Conservation (phyloP, 208 protist genomes). For the Trypanosomatidae sp. region DNA sequence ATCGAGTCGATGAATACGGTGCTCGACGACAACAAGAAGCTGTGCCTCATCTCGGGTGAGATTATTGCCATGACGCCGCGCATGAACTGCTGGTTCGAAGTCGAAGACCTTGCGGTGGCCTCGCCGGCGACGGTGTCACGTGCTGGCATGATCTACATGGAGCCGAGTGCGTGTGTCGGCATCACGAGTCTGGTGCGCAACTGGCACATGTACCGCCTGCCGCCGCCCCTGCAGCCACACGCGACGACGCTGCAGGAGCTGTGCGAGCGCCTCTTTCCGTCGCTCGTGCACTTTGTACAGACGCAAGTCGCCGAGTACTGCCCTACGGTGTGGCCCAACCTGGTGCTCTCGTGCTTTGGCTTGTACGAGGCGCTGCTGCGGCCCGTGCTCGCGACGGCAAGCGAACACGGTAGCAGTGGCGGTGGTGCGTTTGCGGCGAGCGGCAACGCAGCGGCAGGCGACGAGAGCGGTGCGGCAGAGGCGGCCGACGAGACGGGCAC, state of each 20-base stretch:
- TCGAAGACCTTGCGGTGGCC: slow-evolving; percentile 94
- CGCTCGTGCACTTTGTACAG: slow-evolving; percentile 89
- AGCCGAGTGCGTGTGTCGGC: slow-evolving; percentile 85
- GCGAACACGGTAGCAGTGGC: no score
- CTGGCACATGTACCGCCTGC: slow-evolving; percentile 79
- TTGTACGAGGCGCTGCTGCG: slow-evolving; percentile 88
- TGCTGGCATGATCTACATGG: slow-evolving; percentile 98
- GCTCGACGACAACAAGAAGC: slow-evolving; percentile 93
- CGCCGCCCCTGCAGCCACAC: slow-evolving; percentile 69
- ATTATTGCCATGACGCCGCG: slow-evolving; percentile 92
- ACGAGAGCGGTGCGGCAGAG: no score
- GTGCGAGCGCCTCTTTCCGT: slow-evolving; percentile 81
- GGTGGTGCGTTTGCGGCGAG: no score
- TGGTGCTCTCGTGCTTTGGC: slow-evolving; percentile 90
- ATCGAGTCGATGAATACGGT: slow-evolving; percentile 95
- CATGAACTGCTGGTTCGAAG: slow-evolving; percentile 97
- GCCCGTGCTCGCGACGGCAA: no score
- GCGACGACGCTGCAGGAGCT: slow-evolving; percentile 73
- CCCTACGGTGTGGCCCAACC: slow-evolving; percentile 91
- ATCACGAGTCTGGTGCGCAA: slow-evolving; percentile 66
- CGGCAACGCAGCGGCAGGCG: no score
- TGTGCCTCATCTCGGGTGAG: slow-evolving; percentile 92
- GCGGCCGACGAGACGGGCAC: no score
- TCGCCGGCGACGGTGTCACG: slow-evolving; percentile 96
- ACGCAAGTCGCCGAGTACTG: slow-evolving; percentile 88